A percentile compares a stretch with the other conserved stretches of the same genome.
Conservation (phyloP, 2,329 filamentous ascomycete species). For the Paraphoma sp. region DNA sequence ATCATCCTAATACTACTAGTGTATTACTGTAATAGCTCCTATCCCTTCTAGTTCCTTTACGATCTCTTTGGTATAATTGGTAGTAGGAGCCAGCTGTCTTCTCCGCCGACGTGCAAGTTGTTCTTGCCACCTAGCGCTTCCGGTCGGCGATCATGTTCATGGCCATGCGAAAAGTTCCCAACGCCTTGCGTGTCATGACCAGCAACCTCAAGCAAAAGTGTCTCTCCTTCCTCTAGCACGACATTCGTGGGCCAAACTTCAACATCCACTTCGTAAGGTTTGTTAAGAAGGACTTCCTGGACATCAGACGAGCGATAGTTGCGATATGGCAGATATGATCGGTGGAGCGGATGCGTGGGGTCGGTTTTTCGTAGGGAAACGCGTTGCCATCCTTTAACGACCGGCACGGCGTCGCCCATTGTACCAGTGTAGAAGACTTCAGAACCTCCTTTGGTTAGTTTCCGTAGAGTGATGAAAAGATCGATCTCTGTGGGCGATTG, state of each 20-base stretch:
- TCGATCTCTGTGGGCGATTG: slow-evolving; percentile 59
- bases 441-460: slow-evolving; percentile 57
- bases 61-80: too few species aligned
- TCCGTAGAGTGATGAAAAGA: slow-evolving; percentile 63
- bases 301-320: slow-evolving; percentile 39
- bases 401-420: too few species aligned
- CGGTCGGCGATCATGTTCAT: too few species aligned
- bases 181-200: too few species aligned
- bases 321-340: too few species aligned
- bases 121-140: too few species aligned
- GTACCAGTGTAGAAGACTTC: slow-evolving; percentile 57
- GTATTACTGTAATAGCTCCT: too few species aligned
- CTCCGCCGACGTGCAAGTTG: too few species aligned
- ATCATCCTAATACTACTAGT: too few species aligned
- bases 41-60: too few species aligned
- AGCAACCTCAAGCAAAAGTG: background rate
- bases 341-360: background rate
- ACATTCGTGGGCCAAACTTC: slow-evolving; percentile 69
- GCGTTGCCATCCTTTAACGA: slow-evolving; percentile 59
- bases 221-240: slow-evolving; percentile 35
- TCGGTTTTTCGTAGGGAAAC: slow-evolving; percentile 60
- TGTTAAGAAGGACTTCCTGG: slow-evolving; percentile 43
- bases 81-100: too few species aligned
- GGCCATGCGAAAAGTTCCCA: too few species aligned
- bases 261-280: slow-evolving; percentile 54